Percentiles rank a stretch among this genome's conserved stretches.
phyloP scores from a whole-genome alignment of 2,329 filamentous ascomycete species.

The Dactylonectria macrodidyma region DNA sequence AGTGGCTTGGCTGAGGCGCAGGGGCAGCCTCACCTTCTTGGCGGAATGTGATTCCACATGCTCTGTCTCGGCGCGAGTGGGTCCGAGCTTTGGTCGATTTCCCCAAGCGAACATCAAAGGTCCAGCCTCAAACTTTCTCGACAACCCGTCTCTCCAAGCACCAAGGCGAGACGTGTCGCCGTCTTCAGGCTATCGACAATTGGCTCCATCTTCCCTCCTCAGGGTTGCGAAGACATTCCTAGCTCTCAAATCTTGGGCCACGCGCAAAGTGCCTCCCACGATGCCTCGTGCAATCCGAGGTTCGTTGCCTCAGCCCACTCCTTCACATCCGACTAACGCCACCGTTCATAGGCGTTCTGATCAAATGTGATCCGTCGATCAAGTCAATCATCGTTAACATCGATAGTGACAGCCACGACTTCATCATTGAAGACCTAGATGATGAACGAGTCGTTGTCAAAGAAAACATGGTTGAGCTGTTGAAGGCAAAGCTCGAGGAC shows the following conservation, averaged over 20 bases:
- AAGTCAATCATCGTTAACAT: constrained; percentile 88
- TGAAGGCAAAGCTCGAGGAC: constrained; percentile 79
- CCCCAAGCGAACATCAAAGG: not conserved
- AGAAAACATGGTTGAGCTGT: constrained; percentile 76
- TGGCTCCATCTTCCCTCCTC: constrained; percentile 5
- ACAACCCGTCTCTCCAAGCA: constrained; percentile 16
- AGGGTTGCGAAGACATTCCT: not conserved
- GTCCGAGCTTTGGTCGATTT: constrained; percentile 26
- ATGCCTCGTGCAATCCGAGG: constrained; percentile 73
- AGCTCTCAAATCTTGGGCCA: not conserved
- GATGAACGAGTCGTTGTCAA: constrained; percentile 83
- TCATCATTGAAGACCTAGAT: constrained; percentile 85
- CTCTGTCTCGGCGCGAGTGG: not conserved
- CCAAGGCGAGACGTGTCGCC: constrained; percentile 16
- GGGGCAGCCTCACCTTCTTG: constrained; percentile 13
- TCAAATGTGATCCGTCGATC: constrained; percentile 89
- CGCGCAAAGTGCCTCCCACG: constrained; percentile 36
- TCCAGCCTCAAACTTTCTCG: constrained; percentile 9
- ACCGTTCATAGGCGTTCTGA: constrained; percentile 72
- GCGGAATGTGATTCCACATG: constrained; percentile 29
- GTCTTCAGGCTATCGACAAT: not conserved
- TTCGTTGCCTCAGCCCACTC: constrained; percentile 45
- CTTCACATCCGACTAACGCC: constrained; percentile 11
- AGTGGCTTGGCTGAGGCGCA: constrained; percentile 26
- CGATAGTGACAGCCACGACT: constrained; percentile 78